Percentiles rank a stretch among this genome's conserved stretches.
Conservation (phyloP, 2,329 filamentous ascomycete species). For the Ascochyta viciae-villosae region DNA sequence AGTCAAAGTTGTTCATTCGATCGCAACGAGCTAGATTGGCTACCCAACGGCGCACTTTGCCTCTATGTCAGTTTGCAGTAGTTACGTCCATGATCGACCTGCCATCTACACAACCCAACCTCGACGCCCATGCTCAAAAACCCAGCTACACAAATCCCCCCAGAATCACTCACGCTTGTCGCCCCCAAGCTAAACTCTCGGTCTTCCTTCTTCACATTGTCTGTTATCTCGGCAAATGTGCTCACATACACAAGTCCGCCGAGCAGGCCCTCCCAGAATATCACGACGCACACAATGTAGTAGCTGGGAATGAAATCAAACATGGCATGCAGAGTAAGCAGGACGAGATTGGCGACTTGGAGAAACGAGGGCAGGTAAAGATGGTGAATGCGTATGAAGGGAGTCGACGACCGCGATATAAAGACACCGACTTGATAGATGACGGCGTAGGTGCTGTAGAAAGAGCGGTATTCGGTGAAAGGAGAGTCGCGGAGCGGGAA, state of each 20-base stretch:
- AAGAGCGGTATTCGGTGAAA: conserved; percentile 81
- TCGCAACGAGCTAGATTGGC: neutral
- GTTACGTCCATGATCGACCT: conserved; percentile 79
- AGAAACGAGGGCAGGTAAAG: conserved; percentile 84
- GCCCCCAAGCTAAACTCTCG: conserved; percentile 91
- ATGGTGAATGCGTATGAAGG: conserved; percentile 80
- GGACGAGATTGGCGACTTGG: conserved; percentile 77
- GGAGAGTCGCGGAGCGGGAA: conserved; percentile 81
- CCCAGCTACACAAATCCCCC: conserved; percentile 86
- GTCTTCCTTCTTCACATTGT: conserved; percentile 76
- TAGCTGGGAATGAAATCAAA: conserved; percentile 83
- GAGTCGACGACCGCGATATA: conserved; percentile 88
- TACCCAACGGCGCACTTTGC: neutral
- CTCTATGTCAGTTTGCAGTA: conserved; percentile 49
- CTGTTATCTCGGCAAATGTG: conserved; percentile 92
- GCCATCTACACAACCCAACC: conserved; percentile 80
- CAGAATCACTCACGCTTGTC: conserved; percentile 90
- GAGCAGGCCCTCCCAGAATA: conserved; percentile 94
- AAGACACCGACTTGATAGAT: conserved; percentile 97
- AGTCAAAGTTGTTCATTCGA: neutral
- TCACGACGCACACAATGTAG: conserved; percentile 81
- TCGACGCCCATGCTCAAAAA: conserved; percentile 85
- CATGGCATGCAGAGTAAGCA: conserved; percentile 79
- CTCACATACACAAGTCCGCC: conserved; percentile 89
- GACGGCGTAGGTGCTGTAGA: conserved; percentile 94